These are phyloP conservation scores for Datura wrightii DNA, from an alignment of 257 asterid genomes.

Conservation along the genomic window DNA sequence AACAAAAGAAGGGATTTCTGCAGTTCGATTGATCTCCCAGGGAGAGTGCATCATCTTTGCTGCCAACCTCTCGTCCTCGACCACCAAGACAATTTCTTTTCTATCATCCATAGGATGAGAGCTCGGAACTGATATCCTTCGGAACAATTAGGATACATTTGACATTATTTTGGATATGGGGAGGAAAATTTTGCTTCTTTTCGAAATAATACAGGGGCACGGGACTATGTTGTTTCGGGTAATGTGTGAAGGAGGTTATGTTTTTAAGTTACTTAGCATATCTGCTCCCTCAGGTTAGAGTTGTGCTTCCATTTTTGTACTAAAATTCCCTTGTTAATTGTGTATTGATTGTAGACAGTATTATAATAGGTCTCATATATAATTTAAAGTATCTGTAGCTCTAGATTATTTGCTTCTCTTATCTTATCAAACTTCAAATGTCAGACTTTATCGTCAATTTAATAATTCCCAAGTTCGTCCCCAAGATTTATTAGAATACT, in stretches of 20 bases:
- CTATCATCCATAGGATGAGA: slow-evolving; percentile 29
- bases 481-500: too few relatives aligned
- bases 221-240: slow-evolving; percentile 12
- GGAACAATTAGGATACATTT: slow-evolving; percentile 10
- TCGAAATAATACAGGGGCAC: background rate
- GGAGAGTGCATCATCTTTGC: slow-evolving; percentile 7
- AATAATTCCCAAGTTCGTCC: too few relatives aligned
- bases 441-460: too few relatives aligned
- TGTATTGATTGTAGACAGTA: slow-evolving; percentile 3
- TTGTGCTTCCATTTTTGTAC: background rate
- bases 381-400: background rate
- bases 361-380: background rate
- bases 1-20: background rate
- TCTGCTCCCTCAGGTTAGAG: background rate
- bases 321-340: background rate
- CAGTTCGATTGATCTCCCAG: background rate
- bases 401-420: background rate
- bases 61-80: slow-evolving; percentile 17
- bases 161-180: slow-evolving; percentile 34
- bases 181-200: slow-evolving; percentile 3
- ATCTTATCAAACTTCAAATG: background rate
- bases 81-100: background rate
- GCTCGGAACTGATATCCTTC: slow-evolving; percentile 31
- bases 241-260: background rate
- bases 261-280: background rate